phyloP scores from a whole-genome alignment of 305 asterid genomes.

The Striga hermonthica region DNA sequence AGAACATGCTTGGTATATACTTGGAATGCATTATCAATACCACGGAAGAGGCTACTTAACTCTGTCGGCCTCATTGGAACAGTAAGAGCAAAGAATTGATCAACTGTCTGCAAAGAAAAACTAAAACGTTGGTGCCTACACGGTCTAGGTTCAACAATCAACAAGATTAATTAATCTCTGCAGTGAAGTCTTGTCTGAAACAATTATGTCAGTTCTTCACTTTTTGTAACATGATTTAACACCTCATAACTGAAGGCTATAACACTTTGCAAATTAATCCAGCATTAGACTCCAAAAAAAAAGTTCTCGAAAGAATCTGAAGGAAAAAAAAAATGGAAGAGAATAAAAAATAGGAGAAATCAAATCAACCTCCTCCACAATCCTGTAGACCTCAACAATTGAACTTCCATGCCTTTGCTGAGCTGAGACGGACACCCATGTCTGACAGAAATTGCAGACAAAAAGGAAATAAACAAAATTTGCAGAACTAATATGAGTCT shows the following conservation, averaged over 20 bases:
- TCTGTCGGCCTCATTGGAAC: conserved; percentile 96
- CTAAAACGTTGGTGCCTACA: conserved; percentile 13
- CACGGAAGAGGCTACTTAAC: conserved; percentile 84
- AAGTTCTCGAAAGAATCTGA: conserved; percentile 1
- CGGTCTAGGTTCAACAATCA: background rate
- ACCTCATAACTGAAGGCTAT: too few relatives aligned
- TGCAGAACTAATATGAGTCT: background rate
- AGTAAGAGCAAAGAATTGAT: conserved; percentile 87
- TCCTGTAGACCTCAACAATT: conserved; percentile 94
- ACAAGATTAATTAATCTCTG: background rate
- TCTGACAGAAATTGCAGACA: conserved; percentile 42
- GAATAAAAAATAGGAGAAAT: conserved; percentile 24
- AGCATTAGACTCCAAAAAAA: background rate
- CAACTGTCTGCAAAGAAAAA: conserved; percentile 78
- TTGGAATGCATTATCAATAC: conserved; percentile 97
- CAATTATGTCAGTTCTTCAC: too few relatives aligned
- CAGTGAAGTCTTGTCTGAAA: background rate
- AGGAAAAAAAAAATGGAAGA: conserved; percentile 17
- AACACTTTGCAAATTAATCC: too few relatives aligned
- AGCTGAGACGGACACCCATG: conserved; percentile 80
- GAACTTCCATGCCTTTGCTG: conserved; percentile 98
- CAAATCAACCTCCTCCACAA: conserved; percentile 83
- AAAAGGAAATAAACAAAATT: conserved; percentile 20
- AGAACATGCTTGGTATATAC: conserved; percentile 70
- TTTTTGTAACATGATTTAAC: too few relatives aligned